Base-by-base conservation (phyloP, 352 stramenopile species). In the Blastocystis hominis region DNA sequence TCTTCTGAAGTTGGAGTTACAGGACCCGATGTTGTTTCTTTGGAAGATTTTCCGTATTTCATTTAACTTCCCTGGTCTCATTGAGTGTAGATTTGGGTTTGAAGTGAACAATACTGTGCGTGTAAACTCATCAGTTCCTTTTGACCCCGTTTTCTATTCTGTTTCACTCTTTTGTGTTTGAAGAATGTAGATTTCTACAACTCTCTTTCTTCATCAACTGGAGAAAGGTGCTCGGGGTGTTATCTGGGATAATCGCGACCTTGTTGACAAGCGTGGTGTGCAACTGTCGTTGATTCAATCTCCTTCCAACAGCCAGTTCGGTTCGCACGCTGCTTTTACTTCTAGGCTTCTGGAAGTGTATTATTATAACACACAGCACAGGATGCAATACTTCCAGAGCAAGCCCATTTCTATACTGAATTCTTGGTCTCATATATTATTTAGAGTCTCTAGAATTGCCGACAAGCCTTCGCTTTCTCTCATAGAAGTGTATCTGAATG, bases 181-280 rank as follows among this genome's bases (percentile, higher is more conserved):
- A 63, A 3, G 46, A 63, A 46, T 63, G 13, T 80, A 80, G 70
- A 61, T 80, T 44, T 80, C 70, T 9, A 36, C 55, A 2, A 47
- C 62, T 15, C 10, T 80, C n/a, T 42, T 61, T 64, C 15, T 80
- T 38, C 46, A 62, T 34, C 17, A 17, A 0, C 36, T 61, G 10
- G 10, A 40, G 17, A 20, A 38, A 38, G 70, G 44, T 24, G 46
- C 34, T n/a, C 44, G 70, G 38, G 24, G 50, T 64, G 70, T 80
- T 3, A n/a, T 80, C 7, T 61, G 24, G 50, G 70, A 80, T 62
- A 80, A 80, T 62, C 40, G 70, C 17, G 70, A 80, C 36, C 4
- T 61, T 2, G 30, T 20, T 5, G n/a, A 63, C 3, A 30, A 80
- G 36, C 20, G 70, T 34, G 70, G 70, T 38, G 44, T 61, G 17